Percentiles rank a stretch among this genome's conserved stretches.
Evolutionary conservation across 768 basidiomycete genomes (phyloP).

Genomic region (Leucosporidium scottii): DNA sequence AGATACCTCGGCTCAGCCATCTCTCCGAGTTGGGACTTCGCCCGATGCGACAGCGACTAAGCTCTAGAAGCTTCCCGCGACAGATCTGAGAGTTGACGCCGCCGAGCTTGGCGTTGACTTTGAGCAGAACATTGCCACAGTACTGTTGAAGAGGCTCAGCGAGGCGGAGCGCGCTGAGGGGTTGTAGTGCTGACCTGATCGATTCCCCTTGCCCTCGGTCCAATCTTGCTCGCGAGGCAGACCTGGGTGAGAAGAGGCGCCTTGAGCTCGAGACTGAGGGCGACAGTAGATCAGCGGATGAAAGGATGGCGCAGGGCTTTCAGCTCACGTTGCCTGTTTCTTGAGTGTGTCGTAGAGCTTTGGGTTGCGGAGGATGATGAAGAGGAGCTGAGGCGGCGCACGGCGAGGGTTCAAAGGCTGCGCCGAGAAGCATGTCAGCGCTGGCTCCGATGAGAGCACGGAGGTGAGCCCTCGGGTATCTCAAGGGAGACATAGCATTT

Average conservation of each 20-base stretch:
- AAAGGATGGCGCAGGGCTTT: not conserved
- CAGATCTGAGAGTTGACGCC: conserved; percentile 26
- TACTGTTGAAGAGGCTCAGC: conserved; percentile 20
- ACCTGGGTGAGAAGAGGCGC: conserved; percentile 15
- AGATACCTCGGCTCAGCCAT: no score
- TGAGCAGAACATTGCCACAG: conserved; percentile 19
- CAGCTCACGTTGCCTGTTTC: conserved; percentile 6
- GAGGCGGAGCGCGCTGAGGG: no score
- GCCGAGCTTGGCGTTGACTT: conserved; percentile 24
- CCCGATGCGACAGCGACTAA: no score
- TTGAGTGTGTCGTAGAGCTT: conserved; percentile 24
- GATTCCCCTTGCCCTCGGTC: no score
- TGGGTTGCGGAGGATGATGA: conserved; percentile 7
- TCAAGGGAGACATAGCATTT: no score
- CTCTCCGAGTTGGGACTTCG: no score
- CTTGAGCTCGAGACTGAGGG: conserved; percentile 5
- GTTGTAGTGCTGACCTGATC: not conserved
- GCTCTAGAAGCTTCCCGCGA: no score
- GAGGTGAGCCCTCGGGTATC: no score
- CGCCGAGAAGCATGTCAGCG: no score
- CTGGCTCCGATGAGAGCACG: no score
- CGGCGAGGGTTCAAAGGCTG: not conserved
- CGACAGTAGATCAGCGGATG: not conserved
- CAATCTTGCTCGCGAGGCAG: conserved; percentile 6
- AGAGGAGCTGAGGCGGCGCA: not conserved